These are phyloP conservation scores for Xylaria palmicola DNA, from an alignment of 495 filamentous ascomycete genomes.

Conservation along the genomic window DNA sequence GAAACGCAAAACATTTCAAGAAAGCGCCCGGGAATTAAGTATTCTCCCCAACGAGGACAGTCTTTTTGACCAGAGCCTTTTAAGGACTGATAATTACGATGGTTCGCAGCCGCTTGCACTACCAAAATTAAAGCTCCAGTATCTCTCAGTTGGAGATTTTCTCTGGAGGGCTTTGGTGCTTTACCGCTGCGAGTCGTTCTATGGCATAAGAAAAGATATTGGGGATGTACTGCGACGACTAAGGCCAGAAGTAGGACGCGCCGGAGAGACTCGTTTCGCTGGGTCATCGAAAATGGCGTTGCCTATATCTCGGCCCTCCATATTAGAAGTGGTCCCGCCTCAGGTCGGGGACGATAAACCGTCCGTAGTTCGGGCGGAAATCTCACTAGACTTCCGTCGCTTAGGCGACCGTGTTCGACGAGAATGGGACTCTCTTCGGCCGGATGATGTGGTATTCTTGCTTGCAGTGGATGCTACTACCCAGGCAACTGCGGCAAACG, in stretches of 20 bases:
- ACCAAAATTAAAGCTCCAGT: conserved; percentile 93
- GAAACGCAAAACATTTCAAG: conserved; percentile 79
- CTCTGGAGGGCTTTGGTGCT: conserved; percentile 89
- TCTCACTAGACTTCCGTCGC: conserved; percentile 80
- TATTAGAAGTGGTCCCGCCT: conserved; percentile 81
- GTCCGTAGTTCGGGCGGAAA: conserved; percentile 82
- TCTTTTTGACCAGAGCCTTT: conserved; percentile 81
- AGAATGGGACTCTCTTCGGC: conserved; percentile 90
- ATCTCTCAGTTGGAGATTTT: conserved; percentile 92
- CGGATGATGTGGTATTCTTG: conserved; percentile 89
- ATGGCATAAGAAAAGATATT: conserved; percentile 88
- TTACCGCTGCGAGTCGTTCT: conserved; percentile 89
- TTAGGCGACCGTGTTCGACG: conserved; percentile 69
- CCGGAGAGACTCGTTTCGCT: conserved; percentile 67
- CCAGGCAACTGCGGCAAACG: conserved; percentile 54
- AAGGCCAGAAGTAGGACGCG: conserved; percentile 62
- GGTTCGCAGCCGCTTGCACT: conserved; percentile 87
- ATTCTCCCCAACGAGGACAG: conserved; percentile 79
- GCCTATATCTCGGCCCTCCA: conserved; percentile 79
- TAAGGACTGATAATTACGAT: conserved; percentile 86
- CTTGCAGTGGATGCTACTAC: conserved; percentile 65
- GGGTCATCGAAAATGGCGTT: conserved; percentile 93
- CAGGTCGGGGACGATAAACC: conserved; percentile 83
- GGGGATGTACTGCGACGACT: conserved; percentile 78
- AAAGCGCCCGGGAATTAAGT: conserved; percentile 65